These are phyloP conservation scores for Penicillium paneum DNA, from an alignment of 2,329 filamentous ascomycete genomes.

Conservation along the genomic window DNA sequence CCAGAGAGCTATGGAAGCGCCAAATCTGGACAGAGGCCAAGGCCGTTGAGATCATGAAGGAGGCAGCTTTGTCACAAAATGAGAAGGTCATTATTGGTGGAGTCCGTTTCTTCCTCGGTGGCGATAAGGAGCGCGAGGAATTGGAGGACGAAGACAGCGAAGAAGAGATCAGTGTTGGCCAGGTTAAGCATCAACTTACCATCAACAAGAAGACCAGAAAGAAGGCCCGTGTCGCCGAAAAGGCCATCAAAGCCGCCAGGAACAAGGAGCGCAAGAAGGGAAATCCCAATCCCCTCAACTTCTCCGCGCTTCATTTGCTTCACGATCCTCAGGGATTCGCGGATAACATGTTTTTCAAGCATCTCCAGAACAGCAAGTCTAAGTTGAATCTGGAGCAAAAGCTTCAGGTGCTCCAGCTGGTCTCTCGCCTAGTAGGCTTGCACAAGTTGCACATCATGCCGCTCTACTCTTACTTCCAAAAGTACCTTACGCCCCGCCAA, in stretches of 20 bases:
- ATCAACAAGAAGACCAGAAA: conserved; percentile 98
- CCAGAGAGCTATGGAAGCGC: conserved; percentile 91
- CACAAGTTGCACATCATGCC: conserved; percentile 88
- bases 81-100: conserved; percentile 88
- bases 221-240: conserved; percentile 72
- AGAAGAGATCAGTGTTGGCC: conserved; percentile 72
- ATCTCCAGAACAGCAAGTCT: conserved; percentile 80
- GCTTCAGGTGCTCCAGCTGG: conserved; percentile 82
- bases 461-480: conserved; percentile 95
- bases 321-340: conserved; percentile 94
- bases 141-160: conserved; percentile 85
- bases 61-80: conserved; percentile 82
- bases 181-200: conserved; percentile 76
- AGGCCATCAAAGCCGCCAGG: conserved; percentile 78
- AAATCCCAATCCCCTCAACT: conserved; percentile 84
- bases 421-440: conserved; percentile 84
- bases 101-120: conserved; percentile 90
- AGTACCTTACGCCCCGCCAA: conserved; percentile 83
- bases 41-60: conserved; percentile 97
- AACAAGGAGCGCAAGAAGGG: conserved; percentile 83
- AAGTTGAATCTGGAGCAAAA: conserved; percentile 86
- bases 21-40: conserved; percentile 95
- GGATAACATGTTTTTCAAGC: conserved; percentile 83
- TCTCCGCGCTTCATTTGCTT: conserved; percentile 88
- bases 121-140: conserved; percentile 93